Evolutionary conservation across 371 early-diverging fungal genomes (phyloP).

Genomic region (Mucor circinelloides): DNA sequence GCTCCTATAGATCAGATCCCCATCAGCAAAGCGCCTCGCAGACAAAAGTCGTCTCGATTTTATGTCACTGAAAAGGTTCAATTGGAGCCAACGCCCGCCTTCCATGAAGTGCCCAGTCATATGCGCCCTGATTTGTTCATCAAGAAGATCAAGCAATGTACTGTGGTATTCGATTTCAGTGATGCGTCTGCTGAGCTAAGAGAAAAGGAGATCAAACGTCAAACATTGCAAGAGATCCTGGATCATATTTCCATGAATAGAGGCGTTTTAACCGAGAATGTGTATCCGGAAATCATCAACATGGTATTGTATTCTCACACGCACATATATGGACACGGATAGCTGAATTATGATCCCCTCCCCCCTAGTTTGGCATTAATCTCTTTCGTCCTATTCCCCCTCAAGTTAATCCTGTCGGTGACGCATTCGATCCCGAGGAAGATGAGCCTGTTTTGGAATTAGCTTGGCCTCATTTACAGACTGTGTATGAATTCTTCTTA

Average conservation of each 20-base stretch:
- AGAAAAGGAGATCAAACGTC: slow-evolving; percentile 93
- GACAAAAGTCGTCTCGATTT: slow-evolving; percentile 84
- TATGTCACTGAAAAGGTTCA: slow-evolving; percentile 81
- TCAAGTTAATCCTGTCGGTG: slow-evolving; percentile 91
- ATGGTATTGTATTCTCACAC: slow-evolving; percentile 67
- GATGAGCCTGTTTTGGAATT: slow-evolving; percentile 94
- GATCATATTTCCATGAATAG: slow-evolving; percentile 87
- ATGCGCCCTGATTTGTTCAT: slow-evolving; percentile 82
- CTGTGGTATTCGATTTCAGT: slow-evolving; percentile 90
- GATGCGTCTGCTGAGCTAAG: slow-evolving; percentile 82
- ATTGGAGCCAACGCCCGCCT: slow-evolving; percentile 70
- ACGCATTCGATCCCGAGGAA: slow-evolving; percentile 96
- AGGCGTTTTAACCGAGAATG: slow-evolving; percentile 81
- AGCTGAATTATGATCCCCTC: slow-evolving; percentile 35
- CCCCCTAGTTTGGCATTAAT: slow-evolving; percentile 80
- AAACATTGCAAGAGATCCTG: slow-evolving; percentile 84
- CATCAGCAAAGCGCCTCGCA: slow-evolving; percentile 77
- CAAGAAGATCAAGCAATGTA: slow-evolving; percentile 88
- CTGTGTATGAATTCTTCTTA: slow-evolving; percentile 94
- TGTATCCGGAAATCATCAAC: slow-evolving; percentile 86
- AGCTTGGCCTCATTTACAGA: slow-evolving; percentile 95
- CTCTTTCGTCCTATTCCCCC: slow-evolving; percentile 94
- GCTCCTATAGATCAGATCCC: slow-evolving; percentile 80
- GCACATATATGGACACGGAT: not conserved
- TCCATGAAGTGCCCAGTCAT: slow-evolving; percentile 73